Evolutionary conservation across 345 rosid species (phyloP), one percentile per base, ranked within the genome.

Genomic region (Euclidium syriacum): DNA sequence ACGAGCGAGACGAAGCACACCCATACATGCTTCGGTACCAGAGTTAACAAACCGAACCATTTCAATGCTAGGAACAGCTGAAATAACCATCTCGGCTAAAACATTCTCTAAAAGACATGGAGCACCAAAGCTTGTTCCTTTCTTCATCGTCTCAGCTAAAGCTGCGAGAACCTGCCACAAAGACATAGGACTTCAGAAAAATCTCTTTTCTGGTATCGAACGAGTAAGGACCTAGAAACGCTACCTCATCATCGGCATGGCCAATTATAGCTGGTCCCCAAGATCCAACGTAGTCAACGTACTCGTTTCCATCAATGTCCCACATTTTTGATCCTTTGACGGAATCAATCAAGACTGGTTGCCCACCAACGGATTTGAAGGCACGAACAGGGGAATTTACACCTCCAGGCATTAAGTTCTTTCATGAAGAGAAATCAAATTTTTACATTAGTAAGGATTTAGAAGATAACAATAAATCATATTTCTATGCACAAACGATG

Each of bases 201-300:
- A 10, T 65, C 0, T 6, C 7, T 6, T 35, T 27, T 3, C 32
- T 1, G 33, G 8, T 29, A 29, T 29, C 4, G 32, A 30, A 15
- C 8, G 23, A 52, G 58, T 56, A 50, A 26, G 50, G 34, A 38
- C 25, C 7, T 2, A 50, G 68, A 38, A 40, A 52, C 14, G 20
- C 27, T 47, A 90, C 99, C 95, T 84, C 72, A 56, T 88, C 97
- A 73, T 94, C 97, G 0, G 99, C 96, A 67, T 94, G 97, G 27
- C 99, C 99, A 44, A 94, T 86, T 16, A 94, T 90, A 7, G 99
- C 96, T 2, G 96, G 99, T 10, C 97, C 99, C 97, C 97, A 90
- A 50, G 97, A 90, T 39, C 99, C 97, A 46, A 88, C 97, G 52
- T 90, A 94, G 75, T 94, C 99, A 27, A 90, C 79, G 71, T 88